phyloP scores from a whole-genome alignment of 768 basidiomycete genomes.

The Pisolithus marmoratus region DNA sequence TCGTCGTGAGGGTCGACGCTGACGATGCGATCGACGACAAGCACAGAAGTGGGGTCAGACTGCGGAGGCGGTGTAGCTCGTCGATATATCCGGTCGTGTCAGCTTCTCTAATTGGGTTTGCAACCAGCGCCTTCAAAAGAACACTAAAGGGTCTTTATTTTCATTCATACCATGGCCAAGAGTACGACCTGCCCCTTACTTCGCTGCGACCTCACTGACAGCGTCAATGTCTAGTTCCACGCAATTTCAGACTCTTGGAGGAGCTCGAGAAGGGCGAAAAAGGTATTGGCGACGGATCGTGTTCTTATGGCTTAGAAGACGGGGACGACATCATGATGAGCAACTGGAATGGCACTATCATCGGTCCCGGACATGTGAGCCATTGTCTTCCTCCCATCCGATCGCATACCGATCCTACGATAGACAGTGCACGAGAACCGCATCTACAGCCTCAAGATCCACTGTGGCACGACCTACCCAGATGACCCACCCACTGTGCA shows the following conservation, averaged over 20 bases:
- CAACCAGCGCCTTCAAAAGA: too few relatives aligned
- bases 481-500: constrained; percentile 74
- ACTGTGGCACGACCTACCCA: constrained; percentile 72
- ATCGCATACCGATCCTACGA: constrained; percentile 12
- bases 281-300: constrained; percentile 96
- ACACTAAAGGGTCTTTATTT: not conserved
- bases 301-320: constrained; percentile 95
- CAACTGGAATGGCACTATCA: constrained; percentile 98
- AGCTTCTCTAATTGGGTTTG: not conserved
- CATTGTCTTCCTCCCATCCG: not conserved
- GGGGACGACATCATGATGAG: constrained; percentile 96
- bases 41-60: constrained; percentile 1
- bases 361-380: constrained; percentile 94
- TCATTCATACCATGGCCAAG: constrained; percentile 42
- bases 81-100: not conserved
- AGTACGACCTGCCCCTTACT: constrained; percentile 29
- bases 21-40: not conserved
- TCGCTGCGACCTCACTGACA: not conserved
- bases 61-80: constrained; percentile 29
- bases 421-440: constrained; percentile 98
- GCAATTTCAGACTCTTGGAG: constrained; percentile 94
- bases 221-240: constrained; percentile 62
- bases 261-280: constrained; percentile 99
- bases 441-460: constrained; percentile 92
- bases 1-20: constrained; percentile 10